Evolutionary conservation across 2,329 filamentous ascomycete species (phyloP).

Genomic region (Chrysoporthe cubensis): DNA sequence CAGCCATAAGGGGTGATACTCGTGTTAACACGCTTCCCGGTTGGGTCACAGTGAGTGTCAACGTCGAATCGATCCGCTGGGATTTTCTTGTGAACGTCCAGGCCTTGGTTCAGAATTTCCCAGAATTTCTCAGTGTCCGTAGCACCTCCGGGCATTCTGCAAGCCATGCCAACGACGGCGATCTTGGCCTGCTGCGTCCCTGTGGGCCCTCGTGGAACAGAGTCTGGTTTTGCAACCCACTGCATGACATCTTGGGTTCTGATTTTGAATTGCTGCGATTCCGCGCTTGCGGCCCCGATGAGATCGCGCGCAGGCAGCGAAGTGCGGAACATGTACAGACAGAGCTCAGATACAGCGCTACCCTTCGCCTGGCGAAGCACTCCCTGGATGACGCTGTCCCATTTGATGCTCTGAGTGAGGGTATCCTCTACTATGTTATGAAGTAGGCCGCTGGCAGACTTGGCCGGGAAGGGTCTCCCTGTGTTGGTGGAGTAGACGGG

Average conservation of each 20-base stretch:
- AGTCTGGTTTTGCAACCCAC: conserved; percentile 30
- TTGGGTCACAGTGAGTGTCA: conserved; percentile 56
- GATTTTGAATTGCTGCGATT: conserved; percentile 6
- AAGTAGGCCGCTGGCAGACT: conserved; percentile 34
- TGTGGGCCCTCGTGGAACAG: conserved; percentile 15
- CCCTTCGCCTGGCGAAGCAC: conserved; percentile 21
- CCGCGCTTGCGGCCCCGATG: conserved; percentile 25
- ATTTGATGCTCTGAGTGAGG: conserved; percentile 37
- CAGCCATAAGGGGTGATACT: conserved; percentile 43
- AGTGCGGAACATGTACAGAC: conserved; percentile 35
- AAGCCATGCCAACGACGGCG: conserved; percentile 68
- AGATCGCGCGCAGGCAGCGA: conserved; percentile 37
- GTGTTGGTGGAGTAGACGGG: conserved; percentile 40
- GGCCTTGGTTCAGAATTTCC: conserved; percentile 64
- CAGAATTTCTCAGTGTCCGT: conserved; percentile 63
- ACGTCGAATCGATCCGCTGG: conserved; percentile 52
- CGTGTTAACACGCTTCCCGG: conserved; percentile 65
- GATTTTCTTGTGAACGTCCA: conserved; percentile 62
- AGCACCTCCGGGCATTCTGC: conserved; percentile 64
- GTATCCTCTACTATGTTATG: conserved; percentile 36
- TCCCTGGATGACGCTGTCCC: conserved; percentile 36
- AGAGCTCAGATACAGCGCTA: conserved; percentile 26
- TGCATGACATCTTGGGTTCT: conserved; percentile 31
- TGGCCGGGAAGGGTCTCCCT: conserved; percentile 35
- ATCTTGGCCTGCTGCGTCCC: conserved; percentile 55